Conservation (phyloP, 208 protist species). For the Herpetomonas samuelpessoai region DNA sequence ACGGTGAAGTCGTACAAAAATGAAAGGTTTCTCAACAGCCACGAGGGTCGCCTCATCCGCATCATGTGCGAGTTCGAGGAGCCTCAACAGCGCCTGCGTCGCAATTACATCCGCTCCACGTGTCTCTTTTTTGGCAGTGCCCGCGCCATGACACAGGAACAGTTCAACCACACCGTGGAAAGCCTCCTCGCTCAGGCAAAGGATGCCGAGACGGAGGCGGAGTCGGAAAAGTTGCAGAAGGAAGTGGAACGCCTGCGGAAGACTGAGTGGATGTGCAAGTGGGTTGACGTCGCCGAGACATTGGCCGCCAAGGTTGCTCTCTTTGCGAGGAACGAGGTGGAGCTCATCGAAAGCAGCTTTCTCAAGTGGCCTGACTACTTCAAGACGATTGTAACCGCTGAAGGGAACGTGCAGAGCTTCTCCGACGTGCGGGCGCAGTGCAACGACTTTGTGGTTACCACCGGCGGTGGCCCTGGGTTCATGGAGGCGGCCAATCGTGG, state of each 20-base stretch:
- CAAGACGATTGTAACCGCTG: slow-evolving; percentile 23
- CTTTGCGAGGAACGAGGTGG: slow-evolving; percentile 42
- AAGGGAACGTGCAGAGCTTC: slow-evolving; percentile 19
- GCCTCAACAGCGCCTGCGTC: slow-evolving; percentile 62
- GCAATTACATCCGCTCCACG: slow-evolving; percentile 74
- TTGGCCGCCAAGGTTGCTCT: slow-evolving; percentile 64
- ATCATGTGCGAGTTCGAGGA: slow-evolving; percentile 94
- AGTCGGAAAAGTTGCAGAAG: slow-evolving; percentile 12
- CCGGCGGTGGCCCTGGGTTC: slow-evolving; percentile 90
- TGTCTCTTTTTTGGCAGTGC: slow-evolving; percentile 93
- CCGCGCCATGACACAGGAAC: slow-evolving; percentile 69
- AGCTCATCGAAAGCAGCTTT: slow-evolving; percentile 59
- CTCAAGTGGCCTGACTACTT: slow-evolving; percentile 79
- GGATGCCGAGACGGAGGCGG: slow-evolving; percentile 15
- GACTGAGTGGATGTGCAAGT: slow-evolving; percentile 91
- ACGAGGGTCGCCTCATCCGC: slow-evolving; percentile 80
- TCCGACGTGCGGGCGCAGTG: slow-evolving; percentile 20
- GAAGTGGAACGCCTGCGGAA: slow-evolving; percentile 63
- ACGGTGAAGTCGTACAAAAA: slow-evolving; percentile 92
- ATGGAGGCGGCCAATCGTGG: slow-evolving; percentile 94
- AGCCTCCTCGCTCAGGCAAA: slow-evolving; percentile 21
- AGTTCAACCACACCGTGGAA: slow-evolving; percentile 56
- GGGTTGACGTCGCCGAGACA: slow-evolving; percentile 70
- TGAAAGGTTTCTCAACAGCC: slow-evolving; percentile 62
- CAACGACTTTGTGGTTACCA: slow-evolving; percentile 83